Evolutionary conservation across 2,329 filamentous ascomycete genomes (phyloP).

Genomic region (Trichoderma citrinoviride): DNA sequence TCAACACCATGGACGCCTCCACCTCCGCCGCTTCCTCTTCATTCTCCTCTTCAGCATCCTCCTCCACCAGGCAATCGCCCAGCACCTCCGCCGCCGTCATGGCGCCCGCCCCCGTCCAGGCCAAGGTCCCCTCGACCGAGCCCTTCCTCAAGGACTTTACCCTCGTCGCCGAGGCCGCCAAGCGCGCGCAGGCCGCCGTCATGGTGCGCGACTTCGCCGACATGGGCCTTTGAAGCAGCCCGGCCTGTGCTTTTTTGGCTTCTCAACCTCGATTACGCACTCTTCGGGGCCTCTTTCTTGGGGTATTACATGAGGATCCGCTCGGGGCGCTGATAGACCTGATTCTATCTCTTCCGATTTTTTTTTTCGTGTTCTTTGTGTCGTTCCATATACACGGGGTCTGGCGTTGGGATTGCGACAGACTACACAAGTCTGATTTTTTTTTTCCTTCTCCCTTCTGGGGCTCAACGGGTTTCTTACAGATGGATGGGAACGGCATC

Average conservation of each 20-base stretch:
- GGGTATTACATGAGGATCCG: no score
- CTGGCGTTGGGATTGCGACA: background rate
- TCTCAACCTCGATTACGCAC: no score
- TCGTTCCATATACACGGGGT: background rate
- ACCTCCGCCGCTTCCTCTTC: background rate
- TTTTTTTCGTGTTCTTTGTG: background rate
- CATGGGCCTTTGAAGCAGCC: constrained; percentile 51
- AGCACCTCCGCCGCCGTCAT: constrained; percentile 22
- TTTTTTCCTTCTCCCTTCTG: background rate
- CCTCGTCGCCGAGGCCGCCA: constrained; percentile 87
- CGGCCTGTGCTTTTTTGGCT: background rate
- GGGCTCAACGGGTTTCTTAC: background rate
- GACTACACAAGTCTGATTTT: background rate
- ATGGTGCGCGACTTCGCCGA: constrained; percentile 83
- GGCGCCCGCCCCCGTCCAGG: constrained; percentile 25
- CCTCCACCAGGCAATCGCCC: constrained; percentile 14
- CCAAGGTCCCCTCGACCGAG: constrained; percentile 46
- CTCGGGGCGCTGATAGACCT: background rate
- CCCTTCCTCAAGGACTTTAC: constrained; percentile 76
- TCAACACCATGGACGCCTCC: constrained; percentile 8
- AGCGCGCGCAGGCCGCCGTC: constrained; percentile 85
- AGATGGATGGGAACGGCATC: background rate
- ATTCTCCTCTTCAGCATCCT: background rate
- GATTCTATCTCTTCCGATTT: background rate
- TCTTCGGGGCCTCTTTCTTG: no score